Base-by-base conservation (phyloP, 352 stramenopile species). In the Plasmopara muralis region DNA sequence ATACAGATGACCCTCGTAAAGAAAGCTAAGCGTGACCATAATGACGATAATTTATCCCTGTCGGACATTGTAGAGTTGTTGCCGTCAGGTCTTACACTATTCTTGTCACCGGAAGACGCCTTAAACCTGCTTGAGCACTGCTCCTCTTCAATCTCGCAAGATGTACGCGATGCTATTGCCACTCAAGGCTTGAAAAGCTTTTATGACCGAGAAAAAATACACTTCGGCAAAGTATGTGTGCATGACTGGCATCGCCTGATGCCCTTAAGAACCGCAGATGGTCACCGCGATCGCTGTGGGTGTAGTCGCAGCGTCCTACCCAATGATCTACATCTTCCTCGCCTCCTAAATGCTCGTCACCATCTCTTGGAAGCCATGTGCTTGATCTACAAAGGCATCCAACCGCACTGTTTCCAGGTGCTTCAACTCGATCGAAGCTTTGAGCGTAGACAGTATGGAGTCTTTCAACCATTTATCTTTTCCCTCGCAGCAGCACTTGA, bases 361-460 rank as follows among this genome's bases (percentile, higher is more conserved):
- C 48, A 65, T 25, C 52, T 69, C 31, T 55, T 66, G 29, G 43
- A 66, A 47, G 56, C 61, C 44, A 60, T 66, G 52, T 70, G 57
- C 50, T 46, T 66, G 33, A 41, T 63, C 44, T 47, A 60, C 48
- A 43, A 51, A 53, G 62, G 62, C 9, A 63, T 63, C 7, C 28
- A 58, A 25, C 57, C 51, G 5, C 52, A 70, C 38, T 70, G 57
- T 53, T 66, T 62, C 18, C 37, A 55, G 8, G 50, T 64, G 16
- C 60, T 68, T 50, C 60, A 68, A 30, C 18, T 64, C 40, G 60
- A 64, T 35, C 55, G 61, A 10, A 66, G 20, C 41, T 66, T 69
- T 10, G 56, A 66, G 15, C 61, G 43, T 15, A 54, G 61, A 47
- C 56, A 66, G 28, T 62, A 62, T 56, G 52, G 56, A 42, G 52